Base-by-base conservation (phyloP, 768 basidiomycete genomes). In the Agaricus blazei region DNA sequence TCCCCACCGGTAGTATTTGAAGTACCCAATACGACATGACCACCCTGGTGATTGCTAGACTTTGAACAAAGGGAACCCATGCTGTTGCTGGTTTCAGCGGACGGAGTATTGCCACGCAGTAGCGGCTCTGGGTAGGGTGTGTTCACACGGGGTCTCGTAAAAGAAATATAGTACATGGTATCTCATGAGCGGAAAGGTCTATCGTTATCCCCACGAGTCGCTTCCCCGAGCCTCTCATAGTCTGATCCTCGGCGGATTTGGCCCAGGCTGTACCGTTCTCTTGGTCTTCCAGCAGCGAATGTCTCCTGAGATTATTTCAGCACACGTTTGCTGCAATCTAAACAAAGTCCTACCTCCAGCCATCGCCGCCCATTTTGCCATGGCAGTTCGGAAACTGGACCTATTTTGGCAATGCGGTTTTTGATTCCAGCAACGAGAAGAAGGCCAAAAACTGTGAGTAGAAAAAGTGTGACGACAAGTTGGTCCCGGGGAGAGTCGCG, bases 401-500 rank as follows among this genome's bases (percentile, higher is more conserved):
- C 90, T 46, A 88, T 89, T 67, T 87, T 90, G 56, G 85, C 65
- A 82, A 93, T 88, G 58, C 88, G 81, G 62, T 76, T 84, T 73
- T 88, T 90, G 64, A 96, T 82, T 12, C 91, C 91, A 34, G 92
- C 91, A 49, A 83, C 87, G 26, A 96, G 75, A 42, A 96, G 73
- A 54, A 96, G 79, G 23, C 91, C 92, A 62, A 95, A 87, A 27
- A 97, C 87, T 29, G 85, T 89, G 59, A 97, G 72, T 28, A 96
- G 75, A 74, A 96, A 97, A 50, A 95, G 75, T 15, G 93, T 93
- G 45, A 96, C 94, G 31, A 96, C 88, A 28, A 95, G 77, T 66
- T 96, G 93, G 72, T 97, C 94, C 68, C 93, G 74, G n/a, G 94
- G 94, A 19, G 91, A 94, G 75, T 96, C 93, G 58, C 94, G 83